Percentiles rank a stretch among this genome's conserved stretches.
Conservation (phyloP, 495 filamentous ascomycete species). For the Cairneyella variabilis region DNA sequence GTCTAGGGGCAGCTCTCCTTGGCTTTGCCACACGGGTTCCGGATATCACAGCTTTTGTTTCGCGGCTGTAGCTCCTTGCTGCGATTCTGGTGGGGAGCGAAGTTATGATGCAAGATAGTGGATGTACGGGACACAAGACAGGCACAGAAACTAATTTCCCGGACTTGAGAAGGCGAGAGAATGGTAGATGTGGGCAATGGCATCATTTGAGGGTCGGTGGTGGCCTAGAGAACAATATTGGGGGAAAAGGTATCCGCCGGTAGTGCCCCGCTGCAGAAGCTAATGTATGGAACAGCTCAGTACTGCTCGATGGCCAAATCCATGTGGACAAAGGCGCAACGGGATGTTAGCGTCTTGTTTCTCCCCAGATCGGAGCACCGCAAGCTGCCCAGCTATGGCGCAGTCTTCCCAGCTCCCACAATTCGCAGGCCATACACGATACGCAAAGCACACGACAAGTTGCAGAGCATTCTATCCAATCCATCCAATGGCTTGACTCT, state of each 20-base stretch:
- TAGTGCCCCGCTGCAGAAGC: background rate
- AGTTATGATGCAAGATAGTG: background rate
- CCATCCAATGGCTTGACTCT: background rate
- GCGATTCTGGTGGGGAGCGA: background rate
- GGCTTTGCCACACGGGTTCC: too few species aligned
- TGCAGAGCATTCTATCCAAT: background rate
- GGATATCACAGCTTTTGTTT: too few species aligned
- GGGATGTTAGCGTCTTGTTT: too few species aligned
- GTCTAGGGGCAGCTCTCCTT: too few species aligned
- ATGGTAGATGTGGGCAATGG: background rate
- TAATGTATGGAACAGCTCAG: background rate
- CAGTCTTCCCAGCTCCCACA: too few species aligned
- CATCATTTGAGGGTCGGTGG: too few species aligned
- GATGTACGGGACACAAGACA: background rate
- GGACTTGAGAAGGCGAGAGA: background rate
- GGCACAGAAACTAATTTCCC: background rate
- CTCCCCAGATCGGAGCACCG: too few species aligned
- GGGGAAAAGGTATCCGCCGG: background rate
- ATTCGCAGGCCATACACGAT: background rate
- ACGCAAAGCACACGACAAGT: background rate
- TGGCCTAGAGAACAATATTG: too few species aligned
- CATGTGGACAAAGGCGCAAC: too few species aligned
- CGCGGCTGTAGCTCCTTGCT: too few species aligned
- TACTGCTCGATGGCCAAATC: too few species aligned
- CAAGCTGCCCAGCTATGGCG: too few species aligned